phyloP scores from a whole-genome alignment of 192 early-diverging fungal species.

The Podila minutissima region DNA sequence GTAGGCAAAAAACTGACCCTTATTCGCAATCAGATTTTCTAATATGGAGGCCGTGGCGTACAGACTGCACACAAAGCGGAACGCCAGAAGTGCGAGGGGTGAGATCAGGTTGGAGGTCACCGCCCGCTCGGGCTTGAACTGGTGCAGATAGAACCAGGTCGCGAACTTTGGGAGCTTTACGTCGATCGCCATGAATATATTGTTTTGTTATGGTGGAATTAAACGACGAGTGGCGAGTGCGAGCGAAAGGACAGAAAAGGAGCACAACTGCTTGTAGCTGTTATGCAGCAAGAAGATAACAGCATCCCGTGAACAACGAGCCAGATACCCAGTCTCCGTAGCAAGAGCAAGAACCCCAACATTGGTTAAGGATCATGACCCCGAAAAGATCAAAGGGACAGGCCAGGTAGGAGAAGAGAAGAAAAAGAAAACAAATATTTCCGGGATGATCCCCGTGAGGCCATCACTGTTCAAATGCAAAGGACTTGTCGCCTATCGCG shows the following conservation, averaged over 20 bases:
- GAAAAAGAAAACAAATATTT: too few relatives aligned
- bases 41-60: not conserved
- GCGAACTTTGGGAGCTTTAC: not conserved
- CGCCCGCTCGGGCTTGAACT: not conserved
- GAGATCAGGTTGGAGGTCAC: not conserved
- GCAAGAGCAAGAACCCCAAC: too few relatives aligned
- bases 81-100: not conserved
- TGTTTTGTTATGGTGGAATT: not conserved
- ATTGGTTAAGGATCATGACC: too few relatives aligned
- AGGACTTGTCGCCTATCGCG: too few relatives aligned
- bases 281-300: not conserved
- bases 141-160: not conserved
- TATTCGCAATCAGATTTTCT: not conserved
- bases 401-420: too few relatives aligned
- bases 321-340: too few relatives aligned
- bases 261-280: not conserved
- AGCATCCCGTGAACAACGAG: too few relatives aligned
- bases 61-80: not conserved
- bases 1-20: not conserved
- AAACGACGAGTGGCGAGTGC: not conserved
- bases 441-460: too few relatives aligned
- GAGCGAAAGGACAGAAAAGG: not conserved
- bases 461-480: too few relatives aligned
- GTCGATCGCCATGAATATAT: not conserved
- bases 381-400: too few relatives aligned